These are phyloP conservation scores for Solanum habrochaites DNA, from an alignment of 257 asterid species.

Conservation along the genomic window DNA sequence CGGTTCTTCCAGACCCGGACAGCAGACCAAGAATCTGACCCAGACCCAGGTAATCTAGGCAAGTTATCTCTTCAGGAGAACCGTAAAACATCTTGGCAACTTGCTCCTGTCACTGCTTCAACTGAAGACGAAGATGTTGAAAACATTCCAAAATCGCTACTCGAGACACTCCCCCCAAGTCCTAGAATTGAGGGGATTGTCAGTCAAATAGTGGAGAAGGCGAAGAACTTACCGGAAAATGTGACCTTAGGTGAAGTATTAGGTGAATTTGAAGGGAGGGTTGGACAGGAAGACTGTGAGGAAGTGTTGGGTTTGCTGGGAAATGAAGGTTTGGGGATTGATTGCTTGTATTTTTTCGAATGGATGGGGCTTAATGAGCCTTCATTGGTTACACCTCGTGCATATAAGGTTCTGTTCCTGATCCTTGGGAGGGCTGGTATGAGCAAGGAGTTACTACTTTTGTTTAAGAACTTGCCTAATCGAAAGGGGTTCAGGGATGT, in stretches of 20 bases:
- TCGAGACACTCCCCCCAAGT: slow-evolving; percentile 1
- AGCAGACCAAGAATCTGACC: slow-evolving; percentile 12
- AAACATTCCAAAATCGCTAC: background rate
- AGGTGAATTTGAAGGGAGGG: slow-evolving; percentile 38
- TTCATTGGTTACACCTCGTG: slow-evolving; percentile 57
- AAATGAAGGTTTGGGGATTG: slow-evolving; percentile 40
- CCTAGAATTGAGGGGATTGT: slow-evolving; percentile 33
- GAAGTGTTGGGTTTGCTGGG: slow-evolving; percentile 56
- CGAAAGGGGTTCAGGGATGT: slow-evolving; percentile 44
- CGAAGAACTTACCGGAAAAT: slow-evolving; percentile 46
- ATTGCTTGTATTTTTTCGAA: slow-evolving; percentile 72
- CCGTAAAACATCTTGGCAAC: slow-evolving; percentile 72
- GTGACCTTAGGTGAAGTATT: slow-evolving; percentile 69
- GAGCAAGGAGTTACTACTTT: slow-evolving; percentile 49
- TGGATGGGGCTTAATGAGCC: slow-evolving; percentile 89
- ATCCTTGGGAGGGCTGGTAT: slow-evolving; percentile 57
- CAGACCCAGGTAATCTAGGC: slow-evolving; percentile 59
- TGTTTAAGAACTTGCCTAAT: slow-evolving; percentile 63
- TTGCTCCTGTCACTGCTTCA: slow-evolving; percentile 22
- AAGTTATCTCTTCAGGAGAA: slow-evolving; percentile 44
- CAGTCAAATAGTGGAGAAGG: slow-evolving; percentile 37
- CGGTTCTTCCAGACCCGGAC: slow-evolving; percentile 51
- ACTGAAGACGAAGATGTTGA: background rate
- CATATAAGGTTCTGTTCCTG: slow-evolving; percentile 60
- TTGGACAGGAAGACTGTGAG: slow-evolving; percentile 53